These are phyloP conservation scores for Baorangia bicolor DNA, from an alignment of 768 basidiomycete genomes.

Conservation along the genomic window DNA sequence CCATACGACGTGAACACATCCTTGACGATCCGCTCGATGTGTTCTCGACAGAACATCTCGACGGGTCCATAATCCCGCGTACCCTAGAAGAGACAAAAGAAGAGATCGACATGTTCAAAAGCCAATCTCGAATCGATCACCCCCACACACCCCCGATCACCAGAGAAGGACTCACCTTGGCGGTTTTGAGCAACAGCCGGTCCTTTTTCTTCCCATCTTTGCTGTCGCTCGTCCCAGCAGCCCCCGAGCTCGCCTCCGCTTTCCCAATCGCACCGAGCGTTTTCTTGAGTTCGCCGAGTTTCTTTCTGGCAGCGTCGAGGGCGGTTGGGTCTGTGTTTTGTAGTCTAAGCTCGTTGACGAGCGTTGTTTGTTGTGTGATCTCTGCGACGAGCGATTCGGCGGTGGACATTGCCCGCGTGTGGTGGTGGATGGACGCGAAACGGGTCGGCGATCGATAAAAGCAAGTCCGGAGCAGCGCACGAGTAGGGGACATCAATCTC, in stretches of 20 bases:
- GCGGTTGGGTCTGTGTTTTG: slow-evolving; percentile 49
- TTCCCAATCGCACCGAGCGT: slow-evolving; percentile 43
- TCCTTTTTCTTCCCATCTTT: slow-evolving; percentile 64
- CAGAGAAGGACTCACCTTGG: slow-evolving; percentile 61
- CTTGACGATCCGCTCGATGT: slow-evolving; percentile 86
- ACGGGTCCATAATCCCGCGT: slow-evolving; percentile 92
- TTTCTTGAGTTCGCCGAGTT: slow-evolving; percentile 67
- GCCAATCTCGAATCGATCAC: slow-evolving; percentile 16
- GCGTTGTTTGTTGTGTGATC: slow-evolving; percentile 52
- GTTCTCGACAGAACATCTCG: slow-evolving; percentile 89
- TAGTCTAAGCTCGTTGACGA: slow-evolving; percentile 62
- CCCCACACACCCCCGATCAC: background rate
- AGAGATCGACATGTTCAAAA: background rate
- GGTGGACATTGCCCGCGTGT: slow-evolving; percentile 38
- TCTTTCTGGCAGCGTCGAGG: slow-evolving; percentile 66
- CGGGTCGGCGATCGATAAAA: slow-evolving; percentile 36
- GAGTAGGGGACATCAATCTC: slow-evolving; percentile 18
- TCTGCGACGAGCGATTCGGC: slow-evolving; percentile 49
- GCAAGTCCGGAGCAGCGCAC: slow-evolving; percentile 18
- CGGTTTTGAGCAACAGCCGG: slow-evolving; percentile 82
- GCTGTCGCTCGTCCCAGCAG: slow-evolving; percentile 36
- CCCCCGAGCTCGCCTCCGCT: slow-evolving; percentile 26
- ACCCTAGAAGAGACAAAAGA: slow-evolving; percentile 59
- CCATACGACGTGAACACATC: slow-evolving; percentile 88
- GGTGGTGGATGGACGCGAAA: slow-evolving; percentile 12